A percentile compares a stretch with the other conserved stretches of the same genome.
phyloP scores from a whole-genome alignment of 768 basidiomycete species.

The Kockovaella imperatae region DNA sequence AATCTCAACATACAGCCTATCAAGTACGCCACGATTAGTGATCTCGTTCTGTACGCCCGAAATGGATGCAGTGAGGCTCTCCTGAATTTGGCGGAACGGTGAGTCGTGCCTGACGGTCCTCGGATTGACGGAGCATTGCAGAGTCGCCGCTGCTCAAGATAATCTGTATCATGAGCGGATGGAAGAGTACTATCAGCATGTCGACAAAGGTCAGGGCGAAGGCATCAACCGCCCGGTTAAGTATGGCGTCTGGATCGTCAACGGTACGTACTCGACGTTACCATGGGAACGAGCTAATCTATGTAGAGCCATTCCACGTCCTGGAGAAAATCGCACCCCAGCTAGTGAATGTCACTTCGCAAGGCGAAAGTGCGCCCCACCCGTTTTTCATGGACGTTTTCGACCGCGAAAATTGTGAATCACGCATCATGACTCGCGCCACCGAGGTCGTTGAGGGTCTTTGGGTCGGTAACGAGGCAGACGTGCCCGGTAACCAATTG shows the following conservation, averaged over 20 bases:
- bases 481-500: conserved; percentile 25
- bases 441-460: conserved; percentile 40
- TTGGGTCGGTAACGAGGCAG: conserved; percentile 40
- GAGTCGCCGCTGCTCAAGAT: conserved; percentile 41
- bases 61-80: conserved; percentile 29
- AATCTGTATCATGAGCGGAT: conserved; percentile 31
- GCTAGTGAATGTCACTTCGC: conserved; percentile 33
- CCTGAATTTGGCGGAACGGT: conserved; percentile 37
- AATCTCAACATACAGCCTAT: conserved; percentile 44
- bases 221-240: conserved; percentile 32
- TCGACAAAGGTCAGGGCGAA: conserved; percentile 12
- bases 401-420: conserved; percentile 34
- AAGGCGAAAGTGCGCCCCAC: conserved; percentile 12
- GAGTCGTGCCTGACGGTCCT: not conserved
- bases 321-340: conserved; percentile 31
- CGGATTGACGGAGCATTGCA: not conserved
- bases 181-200: conserved; percentile 24
- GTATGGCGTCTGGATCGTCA: conserved; percentile 43
- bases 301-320: conserved; percentile 39
- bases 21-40: conserved; percentile 45
- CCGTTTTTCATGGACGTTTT: conserved; percentile 36
- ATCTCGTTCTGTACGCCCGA: conserved; percentile 41
- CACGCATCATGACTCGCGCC: conserved; percentile 30
- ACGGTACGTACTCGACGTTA: conserved; percentile 20
- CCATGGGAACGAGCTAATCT: not conserved